A percentile compares a stretch with the other conserved stretches of the same genome.
Evolutionary conservation across 176 grass and related monocot species (phyloP).

Genomic region (Eleusine coracana): DNA sequence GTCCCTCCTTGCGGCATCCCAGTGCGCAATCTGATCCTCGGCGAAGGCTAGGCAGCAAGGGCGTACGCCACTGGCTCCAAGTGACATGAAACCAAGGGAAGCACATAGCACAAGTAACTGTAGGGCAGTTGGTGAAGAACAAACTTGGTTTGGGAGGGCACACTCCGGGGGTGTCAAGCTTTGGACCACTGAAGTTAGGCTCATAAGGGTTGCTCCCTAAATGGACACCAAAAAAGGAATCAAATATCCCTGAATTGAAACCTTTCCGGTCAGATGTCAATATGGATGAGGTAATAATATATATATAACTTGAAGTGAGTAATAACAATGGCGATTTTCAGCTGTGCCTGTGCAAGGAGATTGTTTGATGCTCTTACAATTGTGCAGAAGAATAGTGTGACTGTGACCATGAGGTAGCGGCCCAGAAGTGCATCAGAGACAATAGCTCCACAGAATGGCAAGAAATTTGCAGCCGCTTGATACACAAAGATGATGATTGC

Average conservation of each 20-base stretch:
- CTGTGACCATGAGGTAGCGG: slow-evolving; percentile 35
- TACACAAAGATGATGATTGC: slow-evolving; percentile 39
- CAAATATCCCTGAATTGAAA: background rate
- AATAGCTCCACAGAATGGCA: slow-evolving; percentile 41
- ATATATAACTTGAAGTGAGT: background rate
- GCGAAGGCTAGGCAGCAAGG: slow-evolving; percentile 39
- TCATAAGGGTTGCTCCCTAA: slow-evolving; percentile 40
- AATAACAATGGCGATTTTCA: background rate
- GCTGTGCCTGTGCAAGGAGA: background rate
- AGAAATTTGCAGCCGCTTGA: slow-evolving; percentile 31
- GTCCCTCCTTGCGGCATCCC: background rate
- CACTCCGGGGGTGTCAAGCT: slow-evolving; percentile 25
- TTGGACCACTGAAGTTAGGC: slow-evolving; percentile 31
- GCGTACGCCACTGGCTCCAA: slow-evolving; percentile 38
- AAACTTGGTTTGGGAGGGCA: background rate
- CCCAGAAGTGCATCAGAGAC: slow-evolving; percentile 42
- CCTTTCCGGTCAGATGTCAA: background rate
- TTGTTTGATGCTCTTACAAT: slow-evolving; percentile 16
- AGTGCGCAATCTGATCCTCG: slow-evolving; percentile 43
- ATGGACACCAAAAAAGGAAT: background rate
- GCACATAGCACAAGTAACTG: slow-evolving; percentile 29
- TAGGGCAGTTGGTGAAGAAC: background rate
- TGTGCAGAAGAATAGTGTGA: slow-evolving; percentile 35
- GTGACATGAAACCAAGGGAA: slow-evolving; percentile 21
- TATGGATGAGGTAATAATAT: background rate